phyloP scores from a whole-genome alignment of 805 yeast genomes.

The Candida awuae region DNA sequence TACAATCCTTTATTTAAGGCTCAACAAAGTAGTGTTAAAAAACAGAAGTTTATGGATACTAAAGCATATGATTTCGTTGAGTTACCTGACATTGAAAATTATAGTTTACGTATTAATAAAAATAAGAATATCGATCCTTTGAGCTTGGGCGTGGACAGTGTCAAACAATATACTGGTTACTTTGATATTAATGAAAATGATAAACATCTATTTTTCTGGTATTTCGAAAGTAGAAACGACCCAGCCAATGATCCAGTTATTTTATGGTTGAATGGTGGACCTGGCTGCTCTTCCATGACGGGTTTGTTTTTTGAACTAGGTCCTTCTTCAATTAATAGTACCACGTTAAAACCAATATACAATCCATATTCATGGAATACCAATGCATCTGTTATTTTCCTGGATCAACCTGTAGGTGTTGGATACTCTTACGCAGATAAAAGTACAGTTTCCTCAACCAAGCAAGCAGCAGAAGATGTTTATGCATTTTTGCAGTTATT shows the following conservation, averaged over 20 bases:
- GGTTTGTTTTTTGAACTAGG: slow-evolving; percentile 85
- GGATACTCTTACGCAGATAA: slow-evolving; percentile 52
- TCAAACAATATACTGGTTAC: slow-evolving; percentile 79
- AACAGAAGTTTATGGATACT: not conserved
- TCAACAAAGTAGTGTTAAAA: slow-evolving; percentile 4
- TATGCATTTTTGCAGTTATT: slow-evolving; percentile 73
- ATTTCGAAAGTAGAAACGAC: slow-evolving; percentile 81
- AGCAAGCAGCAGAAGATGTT: slow-evolving; percentile 78
- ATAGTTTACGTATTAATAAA: slow-evolving; percentile 20
- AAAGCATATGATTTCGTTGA: slow-evolving; percentile 5
- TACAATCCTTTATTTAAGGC: not conserved
- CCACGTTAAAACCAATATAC: slow-evolving; percentile 51
- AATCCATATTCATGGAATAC: slow-evolving; percentile 81
- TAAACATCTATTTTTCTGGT: slow-evolving; percentile 78
- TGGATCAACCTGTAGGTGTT: slow-evolving; percentile 85
- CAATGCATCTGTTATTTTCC: slow-evolving; percentile 77
- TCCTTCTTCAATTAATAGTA: slow-evolving; percentile 54
- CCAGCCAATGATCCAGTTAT: slow-evolving; percentile 81
- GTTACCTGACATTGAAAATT: slow-evolving; percentile 15
- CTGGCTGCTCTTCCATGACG: slow-evolving; percentile 86
- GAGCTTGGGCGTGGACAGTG: slow-evolving; percentile 69
- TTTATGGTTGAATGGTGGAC: slow-evolving; percentile 92
- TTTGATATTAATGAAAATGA: slow-evolving; percentile 58
- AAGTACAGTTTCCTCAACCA: slow-evolving; percentile 57
- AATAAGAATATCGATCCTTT: slow-evolving; percentile 38